phyloP scores from a whole-genome alignment of 2,329 filamentous ascomycete species.

The Colletotrichum eleusines region DNA sequence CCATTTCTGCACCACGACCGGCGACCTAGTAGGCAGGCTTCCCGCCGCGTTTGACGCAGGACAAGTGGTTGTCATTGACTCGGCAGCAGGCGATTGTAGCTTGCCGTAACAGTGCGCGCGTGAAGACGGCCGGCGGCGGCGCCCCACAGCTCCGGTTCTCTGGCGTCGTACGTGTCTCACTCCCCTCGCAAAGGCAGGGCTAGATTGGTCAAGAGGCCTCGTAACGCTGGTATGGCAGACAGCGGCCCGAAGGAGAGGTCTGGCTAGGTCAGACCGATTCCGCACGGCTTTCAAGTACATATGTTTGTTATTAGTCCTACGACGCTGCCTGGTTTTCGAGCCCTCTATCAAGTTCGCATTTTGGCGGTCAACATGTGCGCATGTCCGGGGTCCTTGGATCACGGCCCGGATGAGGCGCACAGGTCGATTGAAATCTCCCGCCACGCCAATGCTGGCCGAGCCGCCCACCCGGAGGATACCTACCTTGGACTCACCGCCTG shows the following conservation, averaged over 20 bases:
- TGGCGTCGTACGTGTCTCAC: conserved; percentile 2
- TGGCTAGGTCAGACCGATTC: neutral
- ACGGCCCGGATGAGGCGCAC: neutral
- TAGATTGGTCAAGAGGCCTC: neutral
- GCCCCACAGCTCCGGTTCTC: conserved; percentile 7
- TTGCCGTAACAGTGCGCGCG: conserved; percentile 13
- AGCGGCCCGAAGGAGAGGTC: neutral
- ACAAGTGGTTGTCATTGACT: conserved; percentile 2
- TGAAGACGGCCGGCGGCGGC: conserved; percentile 5
- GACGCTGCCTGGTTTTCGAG: neutral
- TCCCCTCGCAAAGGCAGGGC: neutral
- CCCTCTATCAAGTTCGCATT: neutral
- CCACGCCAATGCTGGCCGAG: neutral
- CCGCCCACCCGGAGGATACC: neutral
- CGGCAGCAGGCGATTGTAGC: neutral
- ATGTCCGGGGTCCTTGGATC: neutral
- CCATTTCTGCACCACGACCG: neutral
- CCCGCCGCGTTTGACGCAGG: neutral
- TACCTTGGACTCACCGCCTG: neutral
- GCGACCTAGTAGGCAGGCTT: neutral
- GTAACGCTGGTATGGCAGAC: neutral
- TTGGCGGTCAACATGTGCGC: neutral
- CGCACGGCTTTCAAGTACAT: neutral
- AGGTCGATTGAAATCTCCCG: neutral
- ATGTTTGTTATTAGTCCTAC: neutral